These are phyloP conservation scores for Fraxinus dipetala DNA, from an alignment of 305 asterid genomes.

Conservation along the genomic window DNA sequence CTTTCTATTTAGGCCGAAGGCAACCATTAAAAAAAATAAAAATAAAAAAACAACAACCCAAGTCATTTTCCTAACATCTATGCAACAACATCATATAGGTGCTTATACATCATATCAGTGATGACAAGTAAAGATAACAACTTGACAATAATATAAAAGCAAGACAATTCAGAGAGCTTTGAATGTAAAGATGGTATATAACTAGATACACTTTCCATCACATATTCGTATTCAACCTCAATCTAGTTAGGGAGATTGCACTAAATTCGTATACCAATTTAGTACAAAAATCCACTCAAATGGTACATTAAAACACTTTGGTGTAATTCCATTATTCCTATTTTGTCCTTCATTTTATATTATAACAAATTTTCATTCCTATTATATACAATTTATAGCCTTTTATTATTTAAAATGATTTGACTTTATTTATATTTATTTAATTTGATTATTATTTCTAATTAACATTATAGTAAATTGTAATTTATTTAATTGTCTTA, in stretches of 20 bases:
- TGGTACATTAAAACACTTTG: background rate
- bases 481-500: too few relatives aligned
- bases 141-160: background rate
- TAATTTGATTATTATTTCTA: too few relatives aligned
- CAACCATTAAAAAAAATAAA: background rate
- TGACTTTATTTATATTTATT: too few relatives aligned
- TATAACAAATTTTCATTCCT: too few relatives aligned
- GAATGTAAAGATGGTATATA: background rate
- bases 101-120: background rate
- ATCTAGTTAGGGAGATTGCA: background rate
- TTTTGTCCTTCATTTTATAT: background rate
- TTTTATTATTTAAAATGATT: too few relatives aligned
- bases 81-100: background rate
- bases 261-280: background rate
- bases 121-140: background rate
- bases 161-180: background rate
- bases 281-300: background rate
- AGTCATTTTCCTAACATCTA: background rate
- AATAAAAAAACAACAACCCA: background rate
- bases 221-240: background rate
- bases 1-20: background rate
- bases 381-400: too few relatives aligned
- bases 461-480: too few relatives aligned
- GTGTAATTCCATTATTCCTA: background rate
- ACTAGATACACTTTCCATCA: background rate